Evolutionary conservation across 768 basidiomycete species (phyloP).

Genomic region (Chiua virens): DNA sequence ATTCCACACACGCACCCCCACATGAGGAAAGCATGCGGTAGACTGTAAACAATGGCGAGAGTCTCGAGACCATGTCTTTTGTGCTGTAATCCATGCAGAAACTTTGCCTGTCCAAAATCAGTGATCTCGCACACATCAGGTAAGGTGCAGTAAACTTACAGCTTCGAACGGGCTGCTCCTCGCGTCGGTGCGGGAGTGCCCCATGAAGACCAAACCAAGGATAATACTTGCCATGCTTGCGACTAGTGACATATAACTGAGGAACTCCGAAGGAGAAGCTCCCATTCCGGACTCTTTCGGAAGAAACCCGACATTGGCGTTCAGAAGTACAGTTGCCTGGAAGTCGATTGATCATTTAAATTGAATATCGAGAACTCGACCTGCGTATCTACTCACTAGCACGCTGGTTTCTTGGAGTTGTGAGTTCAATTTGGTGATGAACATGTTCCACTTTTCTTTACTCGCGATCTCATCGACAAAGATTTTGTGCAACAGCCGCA

Average conservation of each 20-base stretch:
- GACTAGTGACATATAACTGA: constrained; percentile 46
- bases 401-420: constrained; percentile 56
- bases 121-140: neutral
- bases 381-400: constrained; percentile 38
- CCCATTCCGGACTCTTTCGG: constrained; percentile 40
- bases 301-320: constrained; percentile 59
- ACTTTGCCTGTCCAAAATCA: constrained; percentile 10
- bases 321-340: constrained; percentile 59
- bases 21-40: constrained; percentile 57
- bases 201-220: constrained; percentile 42
- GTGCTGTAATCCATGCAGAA: constrained; percentile 22
- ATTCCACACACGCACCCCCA: constrained; percentile 48
- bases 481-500: constrained; percentile 44
- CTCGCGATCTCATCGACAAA: constrained; percentile 49
- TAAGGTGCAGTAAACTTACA: constrained; percentile 27
- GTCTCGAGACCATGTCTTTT: constrained; percentile 44
- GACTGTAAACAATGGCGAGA: constrained; percentile 52
- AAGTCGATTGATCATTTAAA: neutral
- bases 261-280: constrained; percentile 33
- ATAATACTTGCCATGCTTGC: constrained; percentile 43
- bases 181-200: constrained; percentile 38
- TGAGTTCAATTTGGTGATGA: constrained; percentile 42
- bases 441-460: constrained; percentile 42
- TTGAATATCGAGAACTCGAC: neutral
- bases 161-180: constrained; percentile 32